These are phyloP conservation scores for Sporothrix euskadiensis DNA, from an alignment of 2,329 filamentous ascomycete genomes.

Conservation along the genomic window DNA sequence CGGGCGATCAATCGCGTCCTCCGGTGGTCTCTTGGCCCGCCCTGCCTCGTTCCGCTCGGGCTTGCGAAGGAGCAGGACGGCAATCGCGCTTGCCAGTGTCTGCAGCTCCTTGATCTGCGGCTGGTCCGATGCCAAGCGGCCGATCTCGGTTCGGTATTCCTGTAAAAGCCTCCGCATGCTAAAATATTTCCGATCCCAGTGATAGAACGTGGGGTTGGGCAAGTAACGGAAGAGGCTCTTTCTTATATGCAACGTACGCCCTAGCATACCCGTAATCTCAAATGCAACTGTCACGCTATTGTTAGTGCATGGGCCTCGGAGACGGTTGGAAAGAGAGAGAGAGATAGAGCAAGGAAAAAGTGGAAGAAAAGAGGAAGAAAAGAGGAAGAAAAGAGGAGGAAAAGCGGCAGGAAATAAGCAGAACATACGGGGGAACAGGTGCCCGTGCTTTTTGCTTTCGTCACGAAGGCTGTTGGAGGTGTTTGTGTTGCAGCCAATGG, in stretches of 20 bases:
- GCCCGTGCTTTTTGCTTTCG: conserved; percentile 44
- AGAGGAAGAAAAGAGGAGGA: too few relatives aligned
- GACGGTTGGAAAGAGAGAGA: too few relatives aligned
- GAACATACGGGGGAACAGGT: conserved; percentile 53
- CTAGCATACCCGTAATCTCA: conserved; percentile 60
- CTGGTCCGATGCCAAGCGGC: conserved; percentile 25
- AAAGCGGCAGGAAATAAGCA: background rate
- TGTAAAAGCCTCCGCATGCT: conserved; percentile 46
- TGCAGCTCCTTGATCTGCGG: conserved; percentile 30
- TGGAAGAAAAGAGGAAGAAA: too few relatives aligned
- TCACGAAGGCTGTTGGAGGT: conserved; percentile 50
- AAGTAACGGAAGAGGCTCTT: conserved; percentile 55
- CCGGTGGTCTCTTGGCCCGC: conserved; percentile 5
- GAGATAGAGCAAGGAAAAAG: too few relatives aligned
- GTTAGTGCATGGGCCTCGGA: background rate
- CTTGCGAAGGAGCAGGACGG: conserved; percentile 26
- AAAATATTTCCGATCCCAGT: conserved; percentile 55
- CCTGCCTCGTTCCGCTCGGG: background rate
- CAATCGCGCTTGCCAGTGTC: conserved; percentile 24
- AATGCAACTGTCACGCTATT: conserved; percentile 49
- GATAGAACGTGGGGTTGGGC: conserved; percentile 57
- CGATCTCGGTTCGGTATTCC: conserved; percentile 42
- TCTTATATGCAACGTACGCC: conserved; percentile 51
- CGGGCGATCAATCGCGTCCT: conserved; percentile 39
- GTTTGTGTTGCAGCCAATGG: conserved; percentile 56